Evolutionary conservation across 495 filamentous ascomycete genomes (phyloP).

Genomic region (Evernia prunastri): DNA sequence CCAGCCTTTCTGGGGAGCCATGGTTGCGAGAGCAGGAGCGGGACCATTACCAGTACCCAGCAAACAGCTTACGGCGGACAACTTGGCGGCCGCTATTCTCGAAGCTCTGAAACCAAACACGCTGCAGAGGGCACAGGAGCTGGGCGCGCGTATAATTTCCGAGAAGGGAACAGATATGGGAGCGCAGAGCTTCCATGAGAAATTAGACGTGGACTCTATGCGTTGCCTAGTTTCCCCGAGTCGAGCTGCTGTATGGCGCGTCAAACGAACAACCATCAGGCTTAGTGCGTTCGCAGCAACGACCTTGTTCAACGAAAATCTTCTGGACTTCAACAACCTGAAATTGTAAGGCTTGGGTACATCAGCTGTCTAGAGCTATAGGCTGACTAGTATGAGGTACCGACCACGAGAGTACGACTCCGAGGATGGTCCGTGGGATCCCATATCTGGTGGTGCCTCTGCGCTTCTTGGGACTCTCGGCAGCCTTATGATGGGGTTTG

Average conservation of each 20-base stretch:
- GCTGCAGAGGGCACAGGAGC: slow-evolving; percentile 46
- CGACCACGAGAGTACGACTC: slow-evolving; percentile 64
- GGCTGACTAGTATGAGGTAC: slow-evolving; percentile 43
- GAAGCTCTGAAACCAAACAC: slow-evolving; percentile 53
- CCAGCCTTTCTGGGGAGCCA: slow-evolving; percentile 76
- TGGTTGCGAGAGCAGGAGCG: slow-evolving; percentile 65
- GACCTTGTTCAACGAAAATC: slow-evolving; percentile 54
- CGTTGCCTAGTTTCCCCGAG: slow-evolving; percentile 59
- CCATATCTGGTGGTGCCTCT: slow-evolving; percentile 62
- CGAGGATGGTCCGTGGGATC: slow-evolving; percentile 64
- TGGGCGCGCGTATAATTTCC: slow-evolving; percentile 54
- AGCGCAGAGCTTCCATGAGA: slow-evolving; percentile 62
- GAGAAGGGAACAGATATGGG: slow-evolving; percentile 61
- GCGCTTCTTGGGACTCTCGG: slow-evolving; percentile 69
- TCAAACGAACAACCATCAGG: slow-evolving; percentile 54
- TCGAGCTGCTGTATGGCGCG: slow-evolving; percentile 62
- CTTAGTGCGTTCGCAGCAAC: slow-evolving; percentile 65
- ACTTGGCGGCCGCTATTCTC: slow-evolving; percentile 55
- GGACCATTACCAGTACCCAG: slow-evolving; percentile 66
- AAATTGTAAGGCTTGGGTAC: slow-evolving; percentile 50
- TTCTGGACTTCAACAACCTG: slow-evolving; percentile 55
- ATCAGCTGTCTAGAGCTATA: neutral
- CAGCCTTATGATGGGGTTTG: slow-evolving; percentile 71
- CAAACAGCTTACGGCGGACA: slow-evolving; percentile 57
- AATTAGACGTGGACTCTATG: slow-evolving; percentile 53